Evolutionary conservation across 495 filamentous ascomycete species (phyloP).

Genomic region (Bacidia rubella): DNA sequence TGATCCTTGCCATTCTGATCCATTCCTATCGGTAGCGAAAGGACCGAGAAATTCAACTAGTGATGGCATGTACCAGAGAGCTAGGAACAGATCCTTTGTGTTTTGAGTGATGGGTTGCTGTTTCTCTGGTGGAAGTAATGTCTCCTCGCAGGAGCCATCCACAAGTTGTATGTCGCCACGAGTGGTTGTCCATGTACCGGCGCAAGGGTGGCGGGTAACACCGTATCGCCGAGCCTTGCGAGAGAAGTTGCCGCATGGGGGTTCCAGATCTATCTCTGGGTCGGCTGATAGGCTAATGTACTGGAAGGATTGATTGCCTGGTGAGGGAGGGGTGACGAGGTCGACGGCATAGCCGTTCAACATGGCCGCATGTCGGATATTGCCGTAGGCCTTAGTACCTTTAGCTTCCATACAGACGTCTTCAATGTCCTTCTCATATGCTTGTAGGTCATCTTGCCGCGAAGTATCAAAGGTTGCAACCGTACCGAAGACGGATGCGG

Average conservation of each 20-base stretch:
- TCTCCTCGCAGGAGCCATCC: constrained; percentile 3
- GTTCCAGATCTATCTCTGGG: not conserved
- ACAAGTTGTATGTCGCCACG: constrained; percentile 10
- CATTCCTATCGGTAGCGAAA: constrained; percentile 8
- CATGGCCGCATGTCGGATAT: constrained; percentile 3
- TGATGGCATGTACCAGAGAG: constrained; percentile 6
- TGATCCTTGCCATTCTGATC: constrained; percentile 4
- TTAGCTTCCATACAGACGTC: not conserved
- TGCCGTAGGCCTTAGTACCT: constrained; percentile 3
- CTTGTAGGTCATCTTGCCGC: not conserved
- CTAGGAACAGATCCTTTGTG: constrained; percentile 1
- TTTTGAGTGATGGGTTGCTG: constrained; percentile 11
- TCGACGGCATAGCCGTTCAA: constrained; percentile 5
- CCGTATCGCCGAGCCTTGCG: constrained; percentile 5
- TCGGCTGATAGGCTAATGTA: constrained; percentile 9
- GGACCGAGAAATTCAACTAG: constrained; percentile 10
- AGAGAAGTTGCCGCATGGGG: constrained; percentile 1
- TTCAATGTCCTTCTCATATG: not conserved
- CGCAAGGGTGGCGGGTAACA: constrained; percentile 8
- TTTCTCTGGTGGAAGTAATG: not conserved
- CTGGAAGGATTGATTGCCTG: constrained; percentile 12
- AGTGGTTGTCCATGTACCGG: constrained; percentile 11
- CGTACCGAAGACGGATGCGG: constrained; percentile 2
- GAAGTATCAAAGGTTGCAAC: constrained; percentile 11
- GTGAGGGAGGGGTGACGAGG: not conserved